Evolutionary conservation across 768 basidiomycete genomes (phyloP).

Genomic region (Saitozyma sp.): DNA sequence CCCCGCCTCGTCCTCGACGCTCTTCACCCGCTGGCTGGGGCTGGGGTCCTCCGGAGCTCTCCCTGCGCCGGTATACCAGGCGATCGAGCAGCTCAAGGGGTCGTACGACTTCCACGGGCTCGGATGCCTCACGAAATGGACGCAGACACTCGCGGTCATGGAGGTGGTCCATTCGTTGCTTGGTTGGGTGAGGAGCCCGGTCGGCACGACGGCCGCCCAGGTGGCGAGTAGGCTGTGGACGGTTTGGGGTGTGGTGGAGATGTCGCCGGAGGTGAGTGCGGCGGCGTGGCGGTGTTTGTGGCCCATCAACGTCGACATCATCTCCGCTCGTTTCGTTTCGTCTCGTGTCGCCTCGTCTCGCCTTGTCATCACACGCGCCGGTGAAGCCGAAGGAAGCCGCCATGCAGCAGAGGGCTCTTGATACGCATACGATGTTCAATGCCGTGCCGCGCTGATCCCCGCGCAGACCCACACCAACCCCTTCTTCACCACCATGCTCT

Average conservation of each 20-base stretch:
- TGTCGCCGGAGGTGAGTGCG: slow-evolving; percentile 60
- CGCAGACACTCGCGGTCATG: slow-evolving; percentile 79
- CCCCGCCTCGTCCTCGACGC: slow-evolving; percentile 8
- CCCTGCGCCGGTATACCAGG: slow-evolving; percentile 33
- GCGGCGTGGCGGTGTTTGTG: no score
- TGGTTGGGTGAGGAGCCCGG: slow-evolving; percentile 75
- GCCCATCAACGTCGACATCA: background rate
- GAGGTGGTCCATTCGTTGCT: slow-evolving; percentile 79
- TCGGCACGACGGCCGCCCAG: slow-evolving; percentile 73
- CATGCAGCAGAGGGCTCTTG: background rate
- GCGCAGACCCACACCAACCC: slow-evolving; percentile 64
- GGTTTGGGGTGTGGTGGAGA: slow-evolving; percentile 78
- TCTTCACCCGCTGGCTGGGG: slow-evolving; percentile 4
- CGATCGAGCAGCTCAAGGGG: slow-evolving; percentile 61
- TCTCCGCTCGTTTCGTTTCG: no score
- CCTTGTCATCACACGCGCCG: background rate
- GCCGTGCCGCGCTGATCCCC: slow-evolving; percentile 1
- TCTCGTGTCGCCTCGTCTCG: no score
- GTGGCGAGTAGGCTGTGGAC: slow-evolving; percentile 77
- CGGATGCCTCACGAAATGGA: slow-evolving; percentile 64
- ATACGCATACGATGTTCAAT: background rate
- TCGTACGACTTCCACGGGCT: slow-evolving; percentile 61
- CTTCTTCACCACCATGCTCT: slow-evolving; percentile 82
- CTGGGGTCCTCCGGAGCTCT: slow-evolving; percentile 6
- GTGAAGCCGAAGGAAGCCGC: background rate